Evolutionary conservation across 1,284 basidiomycete genomes (phyloP).

Genomic region (Tremellales sp.): DNA sequence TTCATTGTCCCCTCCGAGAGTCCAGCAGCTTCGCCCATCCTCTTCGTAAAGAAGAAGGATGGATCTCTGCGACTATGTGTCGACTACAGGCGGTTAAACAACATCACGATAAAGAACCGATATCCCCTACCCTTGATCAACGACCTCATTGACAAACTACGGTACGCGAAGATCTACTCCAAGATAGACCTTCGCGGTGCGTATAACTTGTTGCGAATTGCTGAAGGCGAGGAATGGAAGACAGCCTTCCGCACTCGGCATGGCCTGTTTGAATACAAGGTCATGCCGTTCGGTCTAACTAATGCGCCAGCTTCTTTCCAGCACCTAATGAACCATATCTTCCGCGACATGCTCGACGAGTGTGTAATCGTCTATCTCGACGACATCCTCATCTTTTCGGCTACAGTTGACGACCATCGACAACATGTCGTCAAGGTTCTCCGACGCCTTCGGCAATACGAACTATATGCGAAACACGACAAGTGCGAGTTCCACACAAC

Average conservation of each 20-base stretch:
- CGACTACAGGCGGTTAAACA: conserved; percentile 53
- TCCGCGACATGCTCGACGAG: conserved; percentile 32
- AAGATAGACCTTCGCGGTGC: conserved; percentile 38
- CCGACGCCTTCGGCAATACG: conserved; percentile 34
- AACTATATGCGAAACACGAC: conserved; percentile 45
- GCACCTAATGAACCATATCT: conserved; percentile 35
- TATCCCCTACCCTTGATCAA: conserved; percentile 21
- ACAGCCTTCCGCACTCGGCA: conserved; percentile 43
- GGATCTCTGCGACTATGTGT: conserved; percentile 48
- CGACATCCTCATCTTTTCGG: conserved; percentile 49
- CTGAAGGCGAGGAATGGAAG: conserved; percentile 39
- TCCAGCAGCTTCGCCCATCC: conserved; percentile 43
- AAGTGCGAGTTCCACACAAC: conserved; percentile 49
- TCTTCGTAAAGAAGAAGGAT: conserved; percentile 55
- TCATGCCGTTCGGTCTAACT: conserved; percentile 50
- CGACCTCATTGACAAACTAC: conserved; percentile 38
- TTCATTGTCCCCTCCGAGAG: conserved; percentile 35
- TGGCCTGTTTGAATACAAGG: conserved; percentile 47
- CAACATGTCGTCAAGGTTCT: conserved; percentile 44
- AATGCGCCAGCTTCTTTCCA: conserved; percentile 50
- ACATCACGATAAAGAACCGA: conserved; percentile 35
- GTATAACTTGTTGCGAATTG: conserved; percentile 39
- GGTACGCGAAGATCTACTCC: conserved; percentile 26
- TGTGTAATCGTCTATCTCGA: conserved; percentile 41
- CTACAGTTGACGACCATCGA: conserved; percentile 46